Evolutionary conservation across 2,329 filamentous ascomycete species (phyloP), one percentile per base, ranked within the genome.

Genomic region (Ophiostoma sp.): DNA sequence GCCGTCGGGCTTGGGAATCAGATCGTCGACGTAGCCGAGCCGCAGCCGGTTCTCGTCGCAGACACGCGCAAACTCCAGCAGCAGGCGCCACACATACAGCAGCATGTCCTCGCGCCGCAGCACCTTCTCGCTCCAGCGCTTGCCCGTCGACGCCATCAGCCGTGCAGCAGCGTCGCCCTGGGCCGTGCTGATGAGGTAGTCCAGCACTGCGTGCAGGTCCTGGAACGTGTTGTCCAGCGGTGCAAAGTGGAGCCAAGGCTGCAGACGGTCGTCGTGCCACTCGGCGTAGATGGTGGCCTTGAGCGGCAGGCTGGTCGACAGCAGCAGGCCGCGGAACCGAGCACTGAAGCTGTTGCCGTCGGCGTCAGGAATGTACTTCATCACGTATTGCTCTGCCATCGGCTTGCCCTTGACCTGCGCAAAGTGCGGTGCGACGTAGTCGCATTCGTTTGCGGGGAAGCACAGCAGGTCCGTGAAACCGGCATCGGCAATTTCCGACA

Each of bases 261-360:
- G 78, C 0, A 92, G 80, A 6, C 89, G 82, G 60, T 85, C 83
- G 75, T 92, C 89, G 75, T 92, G 89, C 90, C 90, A 92, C 75
- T 92, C 90, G 8, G 84, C 79, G 75, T 89, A 92, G 60, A 92
- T 82, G 3, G 89, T 91, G 12, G 86, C 84, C 77, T 92, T 92
- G 75, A 92, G 83, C 1, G 87, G 87, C 45, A 90, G 76, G 63
- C 84, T 87, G 1, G 84, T 89, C 49, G 84, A 88, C 40, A 83
- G 80, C 8, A 92, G 78, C 72, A 91, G 88, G 0, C 82, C 83
- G 64, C 84, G 82, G 76, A 85, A 89, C n/a, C 87, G 82, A 4
- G 84, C 86, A 67, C 82, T 85, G 74, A 87, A 87, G 1, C 82
- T 84, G 76, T 87, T 85, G n/a, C 89, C 89, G 75, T 92, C 90